phyloP scores from a whole-genome alignment of 192 early-diverging fungal species.

The Neocallimastix lanati region DNA sequence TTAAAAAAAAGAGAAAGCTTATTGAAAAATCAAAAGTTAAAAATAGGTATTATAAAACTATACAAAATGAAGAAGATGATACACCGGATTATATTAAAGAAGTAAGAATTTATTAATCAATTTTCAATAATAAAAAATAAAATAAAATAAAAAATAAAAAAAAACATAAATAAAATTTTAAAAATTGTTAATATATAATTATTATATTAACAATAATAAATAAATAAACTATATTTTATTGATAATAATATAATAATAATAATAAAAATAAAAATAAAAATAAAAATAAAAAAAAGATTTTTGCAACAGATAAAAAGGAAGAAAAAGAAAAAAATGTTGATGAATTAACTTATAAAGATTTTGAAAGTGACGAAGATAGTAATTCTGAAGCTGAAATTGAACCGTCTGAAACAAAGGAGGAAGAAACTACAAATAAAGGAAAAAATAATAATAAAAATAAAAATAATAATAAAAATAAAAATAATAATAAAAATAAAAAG shows the following conservation, averaged over 20 bases:
- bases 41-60: not conserved
- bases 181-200: too few relatives aligned
- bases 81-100: not conserved
- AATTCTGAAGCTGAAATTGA: not conserved
- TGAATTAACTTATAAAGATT: not conserved
- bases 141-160: too few relatives aligned
- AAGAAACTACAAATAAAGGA: too few relatives aligned
- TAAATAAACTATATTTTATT: too few relatives aligned
- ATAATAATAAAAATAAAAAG: not conserved
- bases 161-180: too few relatives aligned
- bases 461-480: not conserved
- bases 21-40: not conserved
- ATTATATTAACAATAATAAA: too few relatives aligned
- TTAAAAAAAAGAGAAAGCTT: not conserved
- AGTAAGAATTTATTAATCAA: not conserved
- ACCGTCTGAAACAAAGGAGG: too few relatives aligned
- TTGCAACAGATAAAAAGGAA: not conserved
- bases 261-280: too few relatives aligned
- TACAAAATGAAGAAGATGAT: not conserved
- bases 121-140: too few relatives aligned
- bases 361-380: not conserved
- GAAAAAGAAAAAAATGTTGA: not conserved
- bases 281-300: too few relatives aligned
- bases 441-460: too few relatives aligned
- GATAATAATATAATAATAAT: too few relatives aligned